Conservation (phyloP, 352 stramenopile species). For the Phytophthora podocarpi region DNA sequence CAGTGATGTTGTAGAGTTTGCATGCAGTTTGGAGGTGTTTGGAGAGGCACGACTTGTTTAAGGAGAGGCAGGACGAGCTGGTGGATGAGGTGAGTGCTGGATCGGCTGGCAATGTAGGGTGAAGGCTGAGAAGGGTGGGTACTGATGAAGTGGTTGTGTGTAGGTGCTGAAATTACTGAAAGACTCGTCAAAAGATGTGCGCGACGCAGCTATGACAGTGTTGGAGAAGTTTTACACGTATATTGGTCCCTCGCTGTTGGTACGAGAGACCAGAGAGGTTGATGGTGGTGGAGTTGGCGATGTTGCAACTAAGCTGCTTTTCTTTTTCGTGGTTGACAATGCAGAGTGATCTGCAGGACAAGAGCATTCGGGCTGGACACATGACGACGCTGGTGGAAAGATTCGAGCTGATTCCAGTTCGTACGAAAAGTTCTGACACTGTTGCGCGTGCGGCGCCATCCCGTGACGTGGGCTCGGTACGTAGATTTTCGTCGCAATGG, state of each 20-base stretch:
- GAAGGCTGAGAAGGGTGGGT: not conserved
- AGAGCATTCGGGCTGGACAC: constrained; percentile 73
- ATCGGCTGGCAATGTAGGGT: not conserved
- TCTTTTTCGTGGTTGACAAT: not conserved
- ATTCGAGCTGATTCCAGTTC: constrained; percentile 41
- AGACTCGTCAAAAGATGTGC: constrained; percentile 87
- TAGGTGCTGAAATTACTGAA: constrained; percentile 73
- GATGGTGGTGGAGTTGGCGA: not conserved
- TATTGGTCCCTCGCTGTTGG: constrained; percentile 72
- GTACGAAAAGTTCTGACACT: not conserved
- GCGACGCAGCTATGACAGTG: constrained; percentile 64
- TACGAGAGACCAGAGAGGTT: constrained; percentile 22
- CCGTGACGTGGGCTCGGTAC: constrained; percentile 13
- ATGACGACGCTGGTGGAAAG: constrained; percentile 78
- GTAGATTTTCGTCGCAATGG: not conserved
- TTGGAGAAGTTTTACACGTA: constrained; percentile 80
- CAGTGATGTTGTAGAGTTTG: constrained; percentile 46
- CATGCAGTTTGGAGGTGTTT: constrained; percentile 71
- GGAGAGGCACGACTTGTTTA: constrained; percentile 57
- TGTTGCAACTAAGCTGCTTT: constrained; percentile 2
- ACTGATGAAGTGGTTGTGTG: constrained; percentile 5
- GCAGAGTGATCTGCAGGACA: constrained; percentile 70
- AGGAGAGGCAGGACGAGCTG: constrained; percentile 55
- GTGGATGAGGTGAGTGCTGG: constrained; percentile 54
- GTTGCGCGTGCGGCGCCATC: not conserved